A percentile compares a stretch with the other conserved stretches of the same genome.
These are phyloP conservation scores for Tieghemiomyces parasiticus DNA, from an alignment of 192 early-diverging fungal species.

Conservation along the genomic window DNA sequence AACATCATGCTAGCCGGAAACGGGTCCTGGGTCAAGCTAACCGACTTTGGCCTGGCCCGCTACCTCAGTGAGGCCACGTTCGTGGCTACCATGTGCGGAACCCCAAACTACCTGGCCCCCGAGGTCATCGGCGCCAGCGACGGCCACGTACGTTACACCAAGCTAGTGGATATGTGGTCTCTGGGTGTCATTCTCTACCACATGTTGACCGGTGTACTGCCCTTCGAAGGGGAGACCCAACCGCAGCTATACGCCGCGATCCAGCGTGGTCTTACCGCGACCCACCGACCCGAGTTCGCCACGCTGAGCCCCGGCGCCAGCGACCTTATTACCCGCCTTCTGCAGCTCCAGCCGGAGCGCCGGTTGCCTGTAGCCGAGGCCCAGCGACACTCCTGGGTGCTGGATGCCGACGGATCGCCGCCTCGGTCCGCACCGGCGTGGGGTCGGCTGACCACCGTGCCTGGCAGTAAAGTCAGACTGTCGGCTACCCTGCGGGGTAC, in stretches of 20 bases:
- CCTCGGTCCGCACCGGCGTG: background rate
- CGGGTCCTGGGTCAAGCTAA: slow-evolving; percentile 24
- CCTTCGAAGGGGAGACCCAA: slow-evolving; percentile 5
- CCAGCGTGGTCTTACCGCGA: background rate
- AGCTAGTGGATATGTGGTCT: slow-evolving; percentile 9
- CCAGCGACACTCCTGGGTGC: background rate
- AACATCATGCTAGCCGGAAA: slow-evolving; percentile 32
- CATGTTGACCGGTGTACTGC: slow-evolving; percentile 7
- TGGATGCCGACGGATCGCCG: background rate
- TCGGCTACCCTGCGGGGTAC: background rate
- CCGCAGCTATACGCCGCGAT: background rate
- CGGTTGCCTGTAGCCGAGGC: background rate
- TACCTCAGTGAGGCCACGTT: slow-evolving; percentile 25
- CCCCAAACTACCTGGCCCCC: slow-evolving; percentile 38
- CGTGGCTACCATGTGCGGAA: slow-evolving; percentile 36
- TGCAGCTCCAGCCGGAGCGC: background rate
- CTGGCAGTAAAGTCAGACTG: background rate
- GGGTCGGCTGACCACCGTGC: background rate
- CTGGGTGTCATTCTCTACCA: slow-evolving; percentile 7
- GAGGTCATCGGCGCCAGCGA: slow-evolving; percentile 12
- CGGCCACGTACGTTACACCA: background rate
- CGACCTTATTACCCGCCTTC: background rate
- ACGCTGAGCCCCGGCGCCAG: background rate
- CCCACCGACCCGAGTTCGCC: background rate
- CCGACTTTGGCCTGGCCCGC: slow-evolving; percentile 53